Conservation (phyloP, 805 yeast genomes). For the Candida chauliodis region DNA sequence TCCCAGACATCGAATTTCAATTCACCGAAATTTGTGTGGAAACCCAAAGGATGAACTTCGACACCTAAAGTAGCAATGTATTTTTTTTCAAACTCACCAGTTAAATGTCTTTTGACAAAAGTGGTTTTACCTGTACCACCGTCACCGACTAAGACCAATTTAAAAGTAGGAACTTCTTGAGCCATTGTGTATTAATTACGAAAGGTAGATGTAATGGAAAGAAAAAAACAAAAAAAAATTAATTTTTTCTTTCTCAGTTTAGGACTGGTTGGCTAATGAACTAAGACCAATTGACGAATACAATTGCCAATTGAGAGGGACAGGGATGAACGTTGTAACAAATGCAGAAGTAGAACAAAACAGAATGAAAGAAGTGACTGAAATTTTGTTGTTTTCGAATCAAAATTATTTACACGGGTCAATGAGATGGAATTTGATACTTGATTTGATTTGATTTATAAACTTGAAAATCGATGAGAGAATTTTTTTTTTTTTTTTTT, state of each 20-base stretch:
- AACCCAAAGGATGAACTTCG: slow-evolving; percentile 97
- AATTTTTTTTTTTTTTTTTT: slow-evolving; percentile 3
- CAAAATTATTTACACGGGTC: too few relatives aligned
- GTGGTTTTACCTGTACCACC: slow-evolving; percentile 99
- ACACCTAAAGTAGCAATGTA: slow-evolving; percentile 99
- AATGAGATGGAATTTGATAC: too few relatives aligned
- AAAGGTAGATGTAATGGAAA: not conserved
- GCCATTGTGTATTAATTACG: slow-evolving; percentile 43
- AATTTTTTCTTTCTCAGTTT: too few relatives aligned
- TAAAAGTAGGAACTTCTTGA: slow-evolving; percentile 90
- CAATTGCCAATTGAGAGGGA: too few relatives aligned
- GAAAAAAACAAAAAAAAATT: not conserved
- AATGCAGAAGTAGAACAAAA: too few relatives aligned
- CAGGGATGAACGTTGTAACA: too few relatives aligned
- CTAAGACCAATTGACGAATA: too few relatives aligned
- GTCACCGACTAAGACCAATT: slow-evolving; percentile 98
- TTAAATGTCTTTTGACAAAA: slow-evolving; percentile 98
- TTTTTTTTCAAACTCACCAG: slow-evolving; percentile 99
- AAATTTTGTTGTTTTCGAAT: too few relatives aligned
- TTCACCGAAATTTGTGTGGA: slow-evolving; percentile 98
- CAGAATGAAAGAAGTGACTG: too few relatives aligned
- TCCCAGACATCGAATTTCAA: slow-evolving; percentile 99
- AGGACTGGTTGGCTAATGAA: too few relatives aligned
- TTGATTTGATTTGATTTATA: slow-evolving; percentile 1
- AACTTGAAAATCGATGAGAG: slow-evolving; percentile 8